These are phyloP conservation scores for Kluyveromyces marxianus DNA, from an alignment of 1,139 yeast genomes.

Conservation along the genomic window DNA sequence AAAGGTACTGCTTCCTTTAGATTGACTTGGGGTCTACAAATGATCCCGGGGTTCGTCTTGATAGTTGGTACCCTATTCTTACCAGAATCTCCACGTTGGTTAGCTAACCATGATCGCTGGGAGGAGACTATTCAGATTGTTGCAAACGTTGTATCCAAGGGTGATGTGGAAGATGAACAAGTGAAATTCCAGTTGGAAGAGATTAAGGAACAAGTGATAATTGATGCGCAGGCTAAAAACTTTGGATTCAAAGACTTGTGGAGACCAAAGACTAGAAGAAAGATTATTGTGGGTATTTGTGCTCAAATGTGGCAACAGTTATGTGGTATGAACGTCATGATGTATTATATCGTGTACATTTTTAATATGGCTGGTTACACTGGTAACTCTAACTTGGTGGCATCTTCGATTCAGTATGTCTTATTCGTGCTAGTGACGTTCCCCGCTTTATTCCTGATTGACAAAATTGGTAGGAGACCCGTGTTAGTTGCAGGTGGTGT, in stretches of 20 bases:
- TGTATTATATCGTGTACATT: constrained; percentile 53
- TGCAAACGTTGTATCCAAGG: constrained; percentile 46
- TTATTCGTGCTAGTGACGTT: constrained; percentile 39
- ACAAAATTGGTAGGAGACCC: constrained; percentile 43
- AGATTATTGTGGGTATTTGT: constrained; percentile 48
- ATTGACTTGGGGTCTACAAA: constrained; percentile 47
- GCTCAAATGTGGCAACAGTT: constrained; percentile 70
- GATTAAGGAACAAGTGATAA: constrained; percentile 45
- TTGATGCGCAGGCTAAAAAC: constrained; percentile 37
- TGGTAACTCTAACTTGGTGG: constrained; percentile 35
- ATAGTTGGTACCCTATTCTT: constrained; percentile 39
- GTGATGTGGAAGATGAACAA: constrained; percentile 44
- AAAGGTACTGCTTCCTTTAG: constrained; percentile 40
- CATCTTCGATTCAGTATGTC: constrained; percentile 40
- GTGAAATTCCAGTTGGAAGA: constrained; percentile 54
- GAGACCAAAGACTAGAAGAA: constrained; percentile 39
- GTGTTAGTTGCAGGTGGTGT: constrained; percentile 39
- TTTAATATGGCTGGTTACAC: constrained; percentile 49
- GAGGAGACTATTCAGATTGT: constrained; percentile 53
- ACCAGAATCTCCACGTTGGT: constrained; percentile 64
- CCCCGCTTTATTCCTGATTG: constrained; percentile 42
- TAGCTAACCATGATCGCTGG: constrained; percentile 55
- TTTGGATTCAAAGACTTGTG: constrained; percentile 40
- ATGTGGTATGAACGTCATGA: constrained; percentile 62
- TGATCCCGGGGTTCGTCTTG: constrained; percentile 46